Evolutionary conservation across 441 rosid genomes (phyloP).

Genomic region (Gossypium schwendimanii): DNA sequence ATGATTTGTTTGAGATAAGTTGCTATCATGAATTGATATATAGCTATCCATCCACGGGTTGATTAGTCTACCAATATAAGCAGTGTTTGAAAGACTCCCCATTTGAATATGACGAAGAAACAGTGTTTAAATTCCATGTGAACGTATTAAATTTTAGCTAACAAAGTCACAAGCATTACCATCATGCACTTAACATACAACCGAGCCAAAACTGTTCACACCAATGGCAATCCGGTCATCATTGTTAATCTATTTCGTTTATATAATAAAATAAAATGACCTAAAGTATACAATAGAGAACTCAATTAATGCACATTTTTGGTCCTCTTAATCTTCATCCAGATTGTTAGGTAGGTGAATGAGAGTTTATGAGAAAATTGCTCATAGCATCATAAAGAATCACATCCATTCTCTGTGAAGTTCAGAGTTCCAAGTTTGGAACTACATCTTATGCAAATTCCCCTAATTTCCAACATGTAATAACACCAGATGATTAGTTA

Average conservation of each 20-base stretch:
- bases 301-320: too few relatives aligned
- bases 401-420: not conserved
- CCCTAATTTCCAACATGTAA: not conserved
- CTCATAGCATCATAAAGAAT: not conserved
- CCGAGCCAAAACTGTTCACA: not conserved
- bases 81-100: not conserved
- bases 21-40: not conserved
- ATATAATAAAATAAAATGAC: not conserved
- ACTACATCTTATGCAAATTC: too few relatives aligned
- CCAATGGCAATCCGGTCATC: not conserved
- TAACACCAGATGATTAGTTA: not conserved
- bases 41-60: not conserved
- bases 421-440: not conserved
- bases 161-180: not conserved
- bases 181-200: not conserved
- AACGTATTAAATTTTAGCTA: constrained; percentile 5
- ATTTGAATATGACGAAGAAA: not conserved
- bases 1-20: not conserved
- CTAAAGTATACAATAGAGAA: not conserved
- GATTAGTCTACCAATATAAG: not conserved
- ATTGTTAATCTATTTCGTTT: not conserved
- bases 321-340: not conserved
- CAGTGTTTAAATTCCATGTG: not conserved
- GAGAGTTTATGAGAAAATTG: not conserved
- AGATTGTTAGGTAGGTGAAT: not conserved